phyloP scores from a whole-genome alignment of 2,329 filamentous ascomycete species.

The Pleoardoris graminearum region DNA sequence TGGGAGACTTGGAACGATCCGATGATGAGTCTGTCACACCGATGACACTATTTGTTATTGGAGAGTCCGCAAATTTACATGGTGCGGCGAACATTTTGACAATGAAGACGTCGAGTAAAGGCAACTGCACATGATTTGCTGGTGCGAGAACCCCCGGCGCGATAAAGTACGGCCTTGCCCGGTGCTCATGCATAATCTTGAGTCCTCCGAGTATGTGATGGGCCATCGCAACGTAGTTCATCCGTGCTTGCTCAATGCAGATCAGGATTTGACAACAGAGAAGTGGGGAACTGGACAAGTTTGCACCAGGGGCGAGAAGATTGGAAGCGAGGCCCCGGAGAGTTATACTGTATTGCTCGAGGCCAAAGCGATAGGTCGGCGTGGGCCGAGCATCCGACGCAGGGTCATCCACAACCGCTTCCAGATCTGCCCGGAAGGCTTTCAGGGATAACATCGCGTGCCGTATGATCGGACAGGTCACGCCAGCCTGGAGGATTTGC shows the following conservation, averaged over 20 bases:
- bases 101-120: constrained; percentile 38
- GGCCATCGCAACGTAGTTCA: constrained; percentile 49
- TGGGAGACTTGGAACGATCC: background rate
- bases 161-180: constrained; percentile 43
- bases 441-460: constrained; percentile 42
- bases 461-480: constrained; percentile 33
- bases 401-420: constrained; percentile 34
- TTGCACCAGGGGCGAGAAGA: constrained; percentile 39
- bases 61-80: constrained; percentile 22
- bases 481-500: constrained; percentile 20
- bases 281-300: constrained; percentile 45
- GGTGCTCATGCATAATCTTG: constrained; percentile 50
- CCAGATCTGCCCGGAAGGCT: constrained; percentile 44
- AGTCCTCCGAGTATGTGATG: constrained; percentile 52
- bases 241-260: constrained; percentile 52
- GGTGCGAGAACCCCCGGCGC: constrained; percentile 33
- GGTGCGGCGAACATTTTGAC: constrained; percentile 26
- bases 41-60: constrained; percentile 8
- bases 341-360: constrained; percentile 51
- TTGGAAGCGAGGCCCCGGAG: constrained; percentile 47
- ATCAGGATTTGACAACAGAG: constrained; percentile 55
- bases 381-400: constrained; percentile 32
- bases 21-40: constrained; percentile 8
- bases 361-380: constrained; percentile 42
- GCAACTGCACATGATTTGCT: constrained; percentile 40